Conservation (phyloP, 495 filamentous ascomycete species). For the Glarea lozoyensis region DNA sequence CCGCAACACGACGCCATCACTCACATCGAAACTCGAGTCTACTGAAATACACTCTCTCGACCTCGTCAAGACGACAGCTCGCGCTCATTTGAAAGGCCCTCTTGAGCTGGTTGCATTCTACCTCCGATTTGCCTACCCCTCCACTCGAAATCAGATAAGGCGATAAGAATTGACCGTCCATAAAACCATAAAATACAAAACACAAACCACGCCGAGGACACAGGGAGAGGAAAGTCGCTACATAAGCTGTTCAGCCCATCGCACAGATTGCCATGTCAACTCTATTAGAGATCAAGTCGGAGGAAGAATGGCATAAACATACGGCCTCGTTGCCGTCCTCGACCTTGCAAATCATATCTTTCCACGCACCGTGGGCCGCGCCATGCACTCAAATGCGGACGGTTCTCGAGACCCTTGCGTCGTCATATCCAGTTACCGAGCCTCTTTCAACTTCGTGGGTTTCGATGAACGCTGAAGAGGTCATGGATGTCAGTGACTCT, state of each 20-base stretch:
- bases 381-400: slow-evolving; percentile 84
- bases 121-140: too few relatives aligned
- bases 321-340: slow-evolving; percentile 53
- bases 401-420: slow-evolving; percentile 77
- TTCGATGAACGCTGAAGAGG: slow-evolving; percentile 79
- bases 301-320: slow-evolving; percentile 57
- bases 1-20: background rate
- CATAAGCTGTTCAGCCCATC: too few relatives aligned
- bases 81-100: too few relatives aligned
- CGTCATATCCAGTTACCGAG: slow-evolving; percentile 60
- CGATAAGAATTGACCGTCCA: background rate
- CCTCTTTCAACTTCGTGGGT: slow-evolving; percentile 71
- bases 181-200: too few relatives aligned
- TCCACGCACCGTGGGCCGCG: slow-evolving; percentile 94
- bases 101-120: too few relatives aligned
- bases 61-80: background rate
- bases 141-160: background rate
- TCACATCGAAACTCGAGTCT: background rate
- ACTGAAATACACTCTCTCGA: background rate
- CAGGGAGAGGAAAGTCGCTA: too few relatives aligned
- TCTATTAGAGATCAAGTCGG: slow-evolving; percentile 61
- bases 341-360: slow-evolving; percentile 74
- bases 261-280: slow-evolving; percentile 58
- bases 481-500: slow-evolving; percentile 75
- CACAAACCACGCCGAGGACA: too few relatives aligned